phyloP scores from a whole-genome alignment of 2,329 filamentous ascomycete species.

The Whalleya microplaca region DNA sequence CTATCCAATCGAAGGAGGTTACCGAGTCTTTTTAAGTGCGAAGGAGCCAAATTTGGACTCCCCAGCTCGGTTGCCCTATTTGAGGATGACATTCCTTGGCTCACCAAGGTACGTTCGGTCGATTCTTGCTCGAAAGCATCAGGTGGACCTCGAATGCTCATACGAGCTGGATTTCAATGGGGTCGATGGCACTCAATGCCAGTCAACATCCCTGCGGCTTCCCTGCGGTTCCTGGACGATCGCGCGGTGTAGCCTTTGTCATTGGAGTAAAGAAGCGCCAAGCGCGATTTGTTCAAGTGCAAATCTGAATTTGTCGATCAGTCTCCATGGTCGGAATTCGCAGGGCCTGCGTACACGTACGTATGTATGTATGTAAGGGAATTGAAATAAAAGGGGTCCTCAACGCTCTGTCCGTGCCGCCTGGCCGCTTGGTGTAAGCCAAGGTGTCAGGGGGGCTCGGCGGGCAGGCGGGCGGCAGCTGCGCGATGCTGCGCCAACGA shows the following conservation, averaged over 20 bases:
- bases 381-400: conserved; percentile 21
- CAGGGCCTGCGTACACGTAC: too few species aligned
- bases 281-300: conserved; percentile 12
- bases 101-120: conserved; percentile 1
- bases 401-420: too few species aligned
- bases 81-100: conserved; percentile 19
- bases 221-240: conserved; percentile 17
- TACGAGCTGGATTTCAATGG: conserved; percentile 27
- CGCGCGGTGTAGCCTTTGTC: conserved; percentile 19
- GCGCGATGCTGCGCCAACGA: too few species aligned
- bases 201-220: conserved; percentile 24
- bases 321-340: conserved; percentile 14
- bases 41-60: background rate
- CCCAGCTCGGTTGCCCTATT: conserved; percentile 3
- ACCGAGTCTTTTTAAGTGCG: conserved; percentile 15
- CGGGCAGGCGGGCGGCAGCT: too few species aligned
- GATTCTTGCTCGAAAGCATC: conserved; percentile 17
- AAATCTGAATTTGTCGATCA: conserved; percentile 19
- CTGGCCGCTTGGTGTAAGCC: too few species aligned
- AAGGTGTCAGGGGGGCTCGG: too few species aligned
- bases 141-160: conserved; percentile 9
- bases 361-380: conserved; percentile 4
- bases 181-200: too few species aligned
- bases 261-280: conserved; percentile 27
- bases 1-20: background rate